Evolutionary conservation across 768 basidiomycete species (phyloP), one percentile per base, ranked within the genome.

Genomic region (Phlebiopsis gigantea): DNA sequence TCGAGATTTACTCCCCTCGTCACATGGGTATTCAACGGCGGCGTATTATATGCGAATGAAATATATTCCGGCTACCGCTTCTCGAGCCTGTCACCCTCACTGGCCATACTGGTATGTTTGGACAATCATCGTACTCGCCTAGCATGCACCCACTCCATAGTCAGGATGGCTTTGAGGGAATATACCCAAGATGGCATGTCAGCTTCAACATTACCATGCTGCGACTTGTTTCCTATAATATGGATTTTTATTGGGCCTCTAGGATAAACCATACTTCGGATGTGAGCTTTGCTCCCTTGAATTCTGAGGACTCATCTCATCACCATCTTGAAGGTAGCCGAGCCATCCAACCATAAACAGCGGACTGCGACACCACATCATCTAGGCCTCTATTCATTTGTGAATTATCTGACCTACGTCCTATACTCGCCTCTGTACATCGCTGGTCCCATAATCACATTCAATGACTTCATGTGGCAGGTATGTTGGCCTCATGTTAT

Each of bases 201-300:
- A 82, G 76, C 62, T 98, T 96, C 77, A 98, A 98, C 69, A 93
- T 98, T 62, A 93, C 94, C 2, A 95, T 95, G 88, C 78, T 98
- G 42, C 83, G 96, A 29, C 78, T 98, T 14, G 78, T 99, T 5
- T 95, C 94, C 0, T 99, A 93, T 75, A 88, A 85, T 59, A 84
- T 96, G 83, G 97, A 99, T 67, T 87, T 88, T 66, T 83, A 91
- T 63, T 98, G 95, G 95, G 82, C 90, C 4, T 82, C 7, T 2
- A 22, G 9, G 14, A 31, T 31, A 34, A 30, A 28, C 9, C 28
- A 29, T 48, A 9, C 5, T 21, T 39, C 34, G 5, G 31, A 51
- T 19, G n/a, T 29, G 48, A 50, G 48, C 19, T 50, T 14, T 31
- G 2, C 9, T 14, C 25, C 10, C 10, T 41, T 29, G 21, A 28